These are phyloP conservation scores for Penicillium waksmanii DNA, from an alignment of 495 filamentous ascomycete genomes.

Conservation along the genomic window DNA sequence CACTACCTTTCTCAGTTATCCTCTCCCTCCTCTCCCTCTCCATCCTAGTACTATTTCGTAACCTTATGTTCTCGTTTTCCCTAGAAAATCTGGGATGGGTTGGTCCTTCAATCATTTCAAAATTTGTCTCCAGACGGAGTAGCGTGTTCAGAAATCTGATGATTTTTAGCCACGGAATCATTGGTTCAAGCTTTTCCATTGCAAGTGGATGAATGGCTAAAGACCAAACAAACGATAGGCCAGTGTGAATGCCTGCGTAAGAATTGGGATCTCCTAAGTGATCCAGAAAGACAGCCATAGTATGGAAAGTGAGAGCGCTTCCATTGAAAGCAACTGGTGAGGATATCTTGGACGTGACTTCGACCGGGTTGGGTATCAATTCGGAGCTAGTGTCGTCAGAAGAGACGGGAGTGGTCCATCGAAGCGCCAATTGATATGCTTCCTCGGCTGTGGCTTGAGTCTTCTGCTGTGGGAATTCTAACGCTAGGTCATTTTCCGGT, in stretches of 20 bases:
- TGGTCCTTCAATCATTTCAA: conserved; percentile 51
- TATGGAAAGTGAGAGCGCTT: conserved; percentile 49
- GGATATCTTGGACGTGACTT: conserved; percentile 9
- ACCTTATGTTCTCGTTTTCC: not conserved
- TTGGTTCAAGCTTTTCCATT: conserved; percentile 53
- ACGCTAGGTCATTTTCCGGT: conserved; percentile 45
- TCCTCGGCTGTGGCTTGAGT: conserved; percentile 37
- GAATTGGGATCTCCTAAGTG: conserved; percentile 65
- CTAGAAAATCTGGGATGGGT: conserved; percentile 47
- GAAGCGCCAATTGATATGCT: conserved; percentile 24
- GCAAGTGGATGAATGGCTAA: conserved; percentile 55
- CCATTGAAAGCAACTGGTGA: conserved; percentile 35
- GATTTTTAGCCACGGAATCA: conserved; percentile 70
- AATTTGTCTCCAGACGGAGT: conserved; percentile 41
- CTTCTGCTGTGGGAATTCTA: conserved; percentile 40
- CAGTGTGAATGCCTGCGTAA: conserved; percentile 68
- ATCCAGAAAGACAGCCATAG: conserved; percentile 58
- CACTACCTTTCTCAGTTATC: not conserved
- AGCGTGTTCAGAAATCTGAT: conserved; percentile 70
- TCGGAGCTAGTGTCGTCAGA: not conserved
- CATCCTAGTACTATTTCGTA: not conserved
- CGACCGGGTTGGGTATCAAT: not conserved
- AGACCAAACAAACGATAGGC: conserved; percentile 70
- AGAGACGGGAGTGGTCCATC: conserved; percentile 18
- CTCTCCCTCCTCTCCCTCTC: not conserved